Percentiles rank a stretch among this genome's conserved stretches.
These are phyloP conservation scores for Pyrenula massariospora DNA, from an alignment of 495 filamentous ascomycete species.

Conservation along the genomic window DNA sequence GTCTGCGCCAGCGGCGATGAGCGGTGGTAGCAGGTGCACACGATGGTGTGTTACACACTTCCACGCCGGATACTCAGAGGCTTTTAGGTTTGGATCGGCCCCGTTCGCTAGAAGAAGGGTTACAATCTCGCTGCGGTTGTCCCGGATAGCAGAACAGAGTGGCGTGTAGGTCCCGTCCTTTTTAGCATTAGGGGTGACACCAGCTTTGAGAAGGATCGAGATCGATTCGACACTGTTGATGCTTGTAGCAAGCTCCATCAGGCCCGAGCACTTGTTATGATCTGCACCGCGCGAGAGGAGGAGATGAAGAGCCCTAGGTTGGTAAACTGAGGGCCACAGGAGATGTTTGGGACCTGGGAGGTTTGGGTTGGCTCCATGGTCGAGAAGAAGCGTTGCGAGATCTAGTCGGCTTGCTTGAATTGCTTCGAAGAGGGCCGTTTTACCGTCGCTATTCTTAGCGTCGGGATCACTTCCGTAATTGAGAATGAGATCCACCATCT, in stretches of 20 bases:
- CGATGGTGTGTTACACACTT: slow-evolving; percentile 45
- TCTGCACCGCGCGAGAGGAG: slow-evolving; percentile 38
- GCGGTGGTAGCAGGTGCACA: slow-evolving; percentile 30
- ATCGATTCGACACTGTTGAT: slow-evolving; percentile 33
- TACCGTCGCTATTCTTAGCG: slow-evolving; percentile 36
- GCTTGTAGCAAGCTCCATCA: slow-evolving; percentile 41
- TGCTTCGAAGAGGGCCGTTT: slow-evolving; percentile 41
- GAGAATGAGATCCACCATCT: slow-evolving; percentile 33
- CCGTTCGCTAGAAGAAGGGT: slow-evolving; percentile 32
- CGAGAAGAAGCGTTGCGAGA: slow-evolving; percentile 35
- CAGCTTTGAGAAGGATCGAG: slow-evolving; percentile 29
- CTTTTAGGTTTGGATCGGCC: slow-evolving; percentile 39
- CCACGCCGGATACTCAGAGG: slow-evolving; percentile 41
- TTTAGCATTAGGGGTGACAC: slow-evolving; percentile 37
- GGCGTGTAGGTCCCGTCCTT: slow-evolving; percentile 47
- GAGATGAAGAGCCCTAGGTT: slow-evolving; percentile 34
- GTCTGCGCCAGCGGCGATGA: slow-evolving; percentile 38
- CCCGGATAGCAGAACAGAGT: slow-evolving; percentile 42
- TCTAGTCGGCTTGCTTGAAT: slow-evolving; percentile 37
- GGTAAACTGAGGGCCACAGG: slow-evolving; percentile 40
- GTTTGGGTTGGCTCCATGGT: slow-evolving; percentile 43
- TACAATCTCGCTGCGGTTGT: slow-evolving; percentile 38
- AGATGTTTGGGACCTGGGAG: slow-evolving; percentile 37
- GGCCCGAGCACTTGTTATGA: slow-evolving; percentile 31
- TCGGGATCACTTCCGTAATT: slow-evolving; percentile 37